Conservation (phyloP, 495 filamentous ascomycete species). For the Penicilliopsis zonata region DNA sequence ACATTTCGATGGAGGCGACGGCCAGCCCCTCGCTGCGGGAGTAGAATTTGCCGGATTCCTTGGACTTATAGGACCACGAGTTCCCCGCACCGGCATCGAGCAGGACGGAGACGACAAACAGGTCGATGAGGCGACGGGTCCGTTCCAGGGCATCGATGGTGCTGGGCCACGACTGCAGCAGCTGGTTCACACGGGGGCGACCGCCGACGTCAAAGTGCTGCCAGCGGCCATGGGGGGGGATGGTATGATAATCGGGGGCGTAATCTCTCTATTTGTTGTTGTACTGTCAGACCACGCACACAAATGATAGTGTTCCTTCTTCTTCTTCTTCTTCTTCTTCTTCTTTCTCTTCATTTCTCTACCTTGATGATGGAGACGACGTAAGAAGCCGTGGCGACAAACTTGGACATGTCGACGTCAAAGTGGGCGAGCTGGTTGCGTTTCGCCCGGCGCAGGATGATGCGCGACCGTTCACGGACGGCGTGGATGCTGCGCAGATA, state of each 20-base stretch:
- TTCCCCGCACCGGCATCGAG: constrained; percentile 57
- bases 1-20: constrained; percentile 94
- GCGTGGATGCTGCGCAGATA: constrained; percentile 87
- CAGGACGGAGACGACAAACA: constrained; percentile 57
- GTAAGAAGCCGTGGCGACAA: constrained; percentile 78
- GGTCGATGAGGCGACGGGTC: constrained; percentile 51
- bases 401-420: constrained; percentile 81
- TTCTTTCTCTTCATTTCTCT: too few species aligned
- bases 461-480: constrained; percentile 64
- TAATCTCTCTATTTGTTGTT: constrained; percentile 58
- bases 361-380: constrained; percentile 97
- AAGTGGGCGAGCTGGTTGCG: constrained; percentile 77
- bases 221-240: constrained; percentile 63
- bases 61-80: constrained; percentile 73
- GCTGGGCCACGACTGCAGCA: constrained; percentile 52
- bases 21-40: constrained; percentile 85
- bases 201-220: constrained; percentile 64
- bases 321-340: too few species aligned
- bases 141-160: constrained; percentile 49
- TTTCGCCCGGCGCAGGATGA: constrained; percentile 68
- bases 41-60: constrained; percentile 77
- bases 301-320: too few species aligned
- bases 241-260: constrained; percentile 71
- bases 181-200: constrained; percentile 50
- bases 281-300: too few species aligned